These are phyloP conservation scores for Lactuca saligna DNA, from an alignment of 129 eudicot species.

Conservation along the genomic window DNA sequence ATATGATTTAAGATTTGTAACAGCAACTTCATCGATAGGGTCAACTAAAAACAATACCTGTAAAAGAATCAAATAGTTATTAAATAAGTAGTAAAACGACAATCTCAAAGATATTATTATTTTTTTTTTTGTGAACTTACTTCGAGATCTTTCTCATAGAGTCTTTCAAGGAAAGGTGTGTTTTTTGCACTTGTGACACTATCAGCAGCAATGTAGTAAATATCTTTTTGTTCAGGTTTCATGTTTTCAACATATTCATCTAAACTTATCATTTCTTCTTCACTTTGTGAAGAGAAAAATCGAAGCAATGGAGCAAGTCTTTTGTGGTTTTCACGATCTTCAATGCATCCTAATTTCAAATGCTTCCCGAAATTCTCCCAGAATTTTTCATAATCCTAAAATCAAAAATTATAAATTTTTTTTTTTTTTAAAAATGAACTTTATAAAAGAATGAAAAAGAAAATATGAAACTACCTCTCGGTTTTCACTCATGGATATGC, in stretches of 20 bases:
- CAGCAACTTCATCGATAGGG: conserved; percentile 88
- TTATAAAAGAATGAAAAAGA: not conserved
- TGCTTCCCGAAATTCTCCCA: conserved; percentile 98
- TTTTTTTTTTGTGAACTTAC: conserved; percentile 30
- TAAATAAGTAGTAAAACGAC: not conserved
- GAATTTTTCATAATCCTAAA: conserved; percentile 80
- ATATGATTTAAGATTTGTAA: conserved; percentile 75
- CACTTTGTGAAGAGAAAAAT: conserved; percentile 88
- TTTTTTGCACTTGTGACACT: conserved; percentile 90
- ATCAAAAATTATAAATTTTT: not conserved
- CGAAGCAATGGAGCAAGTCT: conserved; percentile 85
- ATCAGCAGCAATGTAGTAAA: conserved; percentile 87
- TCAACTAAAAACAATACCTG: conserved; percentile 88
- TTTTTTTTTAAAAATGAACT: not conserved
- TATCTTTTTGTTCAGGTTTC: conserved; percentile 92
- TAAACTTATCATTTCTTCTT: conserved; percentile 79
- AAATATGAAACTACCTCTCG: conserved; percentile 50
- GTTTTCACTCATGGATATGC: conserved; percentile 83
- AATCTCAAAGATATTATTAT: not conserved
- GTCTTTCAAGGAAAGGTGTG: conserved; percentile 86
- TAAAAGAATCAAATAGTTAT: conserved; percentile 2
- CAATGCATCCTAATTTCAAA: conserved; percentile 85
- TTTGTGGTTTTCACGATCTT: conserved; percentile 94
- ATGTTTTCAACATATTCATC: conserved; percentile 93
- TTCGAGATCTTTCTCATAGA: conserved; percentile 87